Base-by-base conservation (phyloP, 2,329 filamentous ascomycete species). In the Waltergamsia citrina region DNA sequence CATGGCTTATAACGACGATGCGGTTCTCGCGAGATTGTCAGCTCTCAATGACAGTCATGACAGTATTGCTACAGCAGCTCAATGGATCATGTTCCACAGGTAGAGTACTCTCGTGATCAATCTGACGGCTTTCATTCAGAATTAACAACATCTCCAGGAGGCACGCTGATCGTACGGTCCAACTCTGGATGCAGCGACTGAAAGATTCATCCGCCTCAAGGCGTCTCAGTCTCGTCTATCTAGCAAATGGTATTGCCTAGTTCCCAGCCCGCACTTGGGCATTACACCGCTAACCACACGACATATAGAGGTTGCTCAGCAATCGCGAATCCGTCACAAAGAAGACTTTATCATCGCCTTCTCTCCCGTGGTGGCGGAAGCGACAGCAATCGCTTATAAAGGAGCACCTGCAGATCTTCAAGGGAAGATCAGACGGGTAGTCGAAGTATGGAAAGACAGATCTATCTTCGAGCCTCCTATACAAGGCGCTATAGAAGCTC, bases 1-100 rank as follows among this genome's bases (percentile, higher is more conserved):
- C 40, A 95, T 98, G 90, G 81, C 92, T 29, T 96, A 94, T 63
- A 92, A 83, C 45, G 88, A 96, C 60, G 92, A 98, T 64, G 85
- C 87, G 30, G 87, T 98, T 36, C 78, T 88, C 56, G 86, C 90
- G 35, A 95, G 95, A 66, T 80, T 98, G 35, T 93, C 88, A 21
- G 85, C 87, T 27, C 74, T 98, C 41, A 95, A 94, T 60, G 93
- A 98, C 62, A 94, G 87, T 9, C 90, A 98, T 57, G 92, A 98
- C 56, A 93, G 87, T 61, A 96, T 98, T 52, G 76, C 94, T 40
- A 90, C 85, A 23, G 88, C 94, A 41, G 87, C 92, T 38, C 90
- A 96, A 78, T 98, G 93, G 93, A 92, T 98, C 41, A 93, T 98
- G 82, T 98, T 98, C 57, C 90, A 98, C 63, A 82, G 87, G 87